Percentiles rank a stretch among this genome's conserved stretches.
Evolutionary conservation across 2,329 filamentous ascomycete species (phyloP).

Genomic region (Diaporthe helianthi): DNA sequence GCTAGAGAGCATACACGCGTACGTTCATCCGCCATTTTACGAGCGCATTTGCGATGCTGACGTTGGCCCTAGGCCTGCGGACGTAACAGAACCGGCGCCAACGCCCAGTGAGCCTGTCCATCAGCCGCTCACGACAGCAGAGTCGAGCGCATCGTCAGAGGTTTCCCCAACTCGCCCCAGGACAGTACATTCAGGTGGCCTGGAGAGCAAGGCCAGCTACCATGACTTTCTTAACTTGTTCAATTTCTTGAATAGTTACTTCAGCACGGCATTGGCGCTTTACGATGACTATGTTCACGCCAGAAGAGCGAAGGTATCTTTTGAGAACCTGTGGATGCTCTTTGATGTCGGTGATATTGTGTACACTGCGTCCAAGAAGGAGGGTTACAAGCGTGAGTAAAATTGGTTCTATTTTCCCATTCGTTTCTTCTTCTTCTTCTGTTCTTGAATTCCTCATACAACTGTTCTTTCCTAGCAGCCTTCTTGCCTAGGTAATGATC

Average conservation of each 20-base stretch:
- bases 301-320: not conserved
- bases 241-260: not conserved
- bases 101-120: too few species aligned
- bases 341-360: not conserved
- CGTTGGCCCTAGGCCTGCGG: too few species aligned
- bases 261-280: not conserved
- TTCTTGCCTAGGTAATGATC: too few species aligned
- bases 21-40: not conserved
- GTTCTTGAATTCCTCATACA: too few species aligned
- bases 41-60: too few species aligned
- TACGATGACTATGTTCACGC: not conserved
- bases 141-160: not conserved
- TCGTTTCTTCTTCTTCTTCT: too few species aligned
- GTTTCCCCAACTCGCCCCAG: not conserved
- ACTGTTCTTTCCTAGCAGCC: too few species aligned
- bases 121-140: not conserved
- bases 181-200: not conserved
- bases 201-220: not conserved
- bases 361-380: not conserved
- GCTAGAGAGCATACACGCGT: not conserved
- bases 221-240: not conserved
- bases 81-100: too few species aligned
- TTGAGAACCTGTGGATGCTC: not conserved
- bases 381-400: not conserved
- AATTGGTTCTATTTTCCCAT: too few species aligned